Conservation (phyloP, 1,139 yeast genomes). For the Nadsonia starkeyi-henricii region DNA sequence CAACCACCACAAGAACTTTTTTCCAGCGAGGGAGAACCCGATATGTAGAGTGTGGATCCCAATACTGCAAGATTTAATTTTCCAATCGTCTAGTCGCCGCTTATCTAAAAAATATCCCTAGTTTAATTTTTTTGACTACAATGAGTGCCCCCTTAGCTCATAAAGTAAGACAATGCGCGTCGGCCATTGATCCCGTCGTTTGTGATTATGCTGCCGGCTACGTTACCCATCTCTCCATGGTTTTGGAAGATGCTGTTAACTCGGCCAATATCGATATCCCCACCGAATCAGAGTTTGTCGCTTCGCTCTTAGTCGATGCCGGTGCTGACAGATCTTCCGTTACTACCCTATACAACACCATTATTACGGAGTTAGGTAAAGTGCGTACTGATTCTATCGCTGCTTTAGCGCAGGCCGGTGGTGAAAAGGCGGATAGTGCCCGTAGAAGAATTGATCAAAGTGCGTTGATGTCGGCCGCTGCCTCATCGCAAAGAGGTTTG, state of each 20-base stretch:
- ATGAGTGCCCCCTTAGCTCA: constrained; percentile 8
- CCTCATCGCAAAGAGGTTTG: constrained; percentile 16
- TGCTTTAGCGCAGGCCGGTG: constrained; percentile 37
- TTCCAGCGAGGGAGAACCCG: no score
- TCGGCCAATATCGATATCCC: constrained; percentile 49
- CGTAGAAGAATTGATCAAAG: constrained; percentile 47
- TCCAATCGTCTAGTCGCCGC: no score
- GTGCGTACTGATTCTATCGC: constrained; percentile 34
- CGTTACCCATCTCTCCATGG: constrained; percentile 56
- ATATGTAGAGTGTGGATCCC: no score
- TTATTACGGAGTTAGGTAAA: constrained; percentile 37
- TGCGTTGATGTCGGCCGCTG: constrained; percentile 24
- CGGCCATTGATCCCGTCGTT: constrained; percentile 77
- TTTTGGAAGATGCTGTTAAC: constrained; percentile 71
- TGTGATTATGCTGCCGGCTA: constrained; percentile 88
- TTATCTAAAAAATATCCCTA: background rate
- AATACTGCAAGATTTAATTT: no score
- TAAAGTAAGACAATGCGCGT: constrained; percentile 76
- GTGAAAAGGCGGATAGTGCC: constrained; percentile 50
- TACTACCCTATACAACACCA: constrained; percentile 29
- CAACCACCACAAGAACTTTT: no score
- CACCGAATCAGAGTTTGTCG: constrained; percentile 52
- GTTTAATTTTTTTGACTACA: background rate
- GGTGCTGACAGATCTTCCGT: constrained; percentile 59
- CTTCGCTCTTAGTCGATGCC: constrained; percentile 54